Percentiles rank a stretch among this genome's conserved stretches.
phyloP scores from a whole-genome alignment of 768 basidiomycete genomes.

The Neoboletus subvelutipes region DNA sequence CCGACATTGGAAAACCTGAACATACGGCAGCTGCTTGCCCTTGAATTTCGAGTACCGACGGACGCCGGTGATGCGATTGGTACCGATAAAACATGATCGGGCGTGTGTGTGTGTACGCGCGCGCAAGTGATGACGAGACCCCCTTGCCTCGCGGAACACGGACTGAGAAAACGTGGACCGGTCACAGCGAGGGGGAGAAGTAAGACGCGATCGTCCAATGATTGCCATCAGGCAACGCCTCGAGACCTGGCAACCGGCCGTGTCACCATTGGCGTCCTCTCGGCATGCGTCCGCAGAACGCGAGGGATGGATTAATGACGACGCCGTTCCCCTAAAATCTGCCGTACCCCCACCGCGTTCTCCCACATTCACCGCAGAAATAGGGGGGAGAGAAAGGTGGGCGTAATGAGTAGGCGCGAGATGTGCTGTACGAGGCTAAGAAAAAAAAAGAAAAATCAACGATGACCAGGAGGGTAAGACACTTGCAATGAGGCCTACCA shows the following conservation, averaged over 20 bases:
- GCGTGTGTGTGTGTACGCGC: too few species aligned
- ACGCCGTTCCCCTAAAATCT: neutral
- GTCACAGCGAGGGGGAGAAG: neutral
- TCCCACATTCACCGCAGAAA: neutral
- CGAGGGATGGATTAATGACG: neutral
- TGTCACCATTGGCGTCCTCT: neutral
- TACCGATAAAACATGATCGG: neutral
- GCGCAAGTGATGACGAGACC: neutral
- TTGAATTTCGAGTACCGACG: neutral
- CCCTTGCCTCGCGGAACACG: constrained; percentile 4
- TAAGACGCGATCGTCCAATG: neutral
- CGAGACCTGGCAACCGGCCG: neutral
- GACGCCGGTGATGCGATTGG: neutral
- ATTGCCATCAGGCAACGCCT: neutral
- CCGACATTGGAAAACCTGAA: neutral
- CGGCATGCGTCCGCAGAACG: neutral
- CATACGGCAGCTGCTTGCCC: neutral
- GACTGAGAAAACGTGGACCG: constrained; percentile 9
- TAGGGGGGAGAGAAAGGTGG: neutral
- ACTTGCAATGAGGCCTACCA: neutral
- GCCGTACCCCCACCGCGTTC: neutral
- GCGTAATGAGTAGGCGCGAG: too few species aligned
- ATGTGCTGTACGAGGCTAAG: neutral
- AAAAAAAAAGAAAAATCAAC: neutral
- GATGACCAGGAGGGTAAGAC: neutral